phyloP scores from a whole-genome alignment of 1,284 basidiomycete genomes.

The Irpex lacteus region DNA sequence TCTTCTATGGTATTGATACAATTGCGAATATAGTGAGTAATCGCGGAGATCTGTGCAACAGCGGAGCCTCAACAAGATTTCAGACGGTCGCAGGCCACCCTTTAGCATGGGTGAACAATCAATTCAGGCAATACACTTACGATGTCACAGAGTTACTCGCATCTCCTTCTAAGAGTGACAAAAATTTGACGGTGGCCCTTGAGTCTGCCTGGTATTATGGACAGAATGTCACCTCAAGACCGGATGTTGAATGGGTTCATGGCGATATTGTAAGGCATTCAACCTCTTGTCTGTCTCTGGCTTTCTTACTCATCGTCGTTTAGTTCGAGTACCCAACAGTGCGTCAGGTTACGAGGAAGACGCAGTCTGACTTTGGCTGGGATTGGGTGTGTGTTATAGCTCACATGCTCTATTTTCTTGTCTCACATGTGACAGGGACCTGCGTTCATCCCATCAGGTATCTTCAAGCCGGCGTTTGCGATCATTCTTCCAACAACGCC shows the following conservation, averaged over 20 bases:
- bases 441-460: constrained; percentile 53
- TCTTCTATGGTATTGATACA: constrained; percentile 61
- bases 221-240: constrained; percentile 45
- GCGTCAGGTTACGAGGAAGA: constrained; percentile 49
- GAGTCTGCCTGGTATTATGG: constrained; percentile 55
- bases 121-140: constrained; percentile 55
- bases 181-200: constrained; percentile 48
- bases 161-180: constrained; percentile 27
- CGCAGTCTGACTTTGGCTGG: constrained; percentile 57
- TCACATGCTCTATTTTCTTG: background rate
- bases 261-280: constrained; percentile 22
- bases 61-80: background rate
- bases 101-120: constrained; percentile 56
- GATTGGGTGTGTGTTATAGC: constrained; percentile 43
- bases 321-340: constrained; percentile 51
- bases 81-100: constrained; percentile 50
- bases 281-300: background rate
- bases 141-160: constrained; percentile 44
- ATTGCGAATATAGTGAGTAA: constrained; percentile 47
- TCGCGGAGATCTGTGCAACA: background rate
- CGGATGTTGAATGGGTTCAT: constrained; percentile 44
- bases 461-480: constrained; percentile 52
- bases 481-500: constrained; percentile 34
- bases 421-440: constrained; percentile 39
- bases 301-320: background rate